These are phyloP conservation scores for Moesziomyces sp. DNA, from an alignment of 1,284 basidiomycete genomes.

Conservation along the genomic window DNA sequence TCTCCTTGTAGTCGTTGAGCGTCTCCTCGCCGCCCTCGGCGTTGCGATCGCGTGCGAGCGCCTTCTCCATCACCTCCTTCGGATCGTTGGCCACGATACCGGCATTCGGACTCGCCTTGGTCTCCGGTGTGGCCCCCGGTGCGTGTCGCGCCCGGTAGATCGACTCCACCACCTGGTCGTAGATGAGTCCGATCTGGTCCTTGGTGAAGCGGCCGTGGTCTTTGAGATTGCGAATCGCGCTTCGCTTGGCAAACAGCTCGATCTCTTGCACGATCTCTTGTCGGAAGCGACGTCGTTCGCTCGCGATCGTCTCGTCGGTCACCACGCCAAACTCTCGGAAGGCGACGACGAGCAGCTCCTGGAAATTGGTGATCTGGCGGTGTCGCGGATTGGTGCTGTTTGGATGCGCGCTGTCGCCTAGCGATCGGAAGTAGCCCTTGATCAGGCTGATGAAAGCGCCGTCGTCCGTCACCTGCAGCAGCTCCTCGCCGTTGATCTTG, in stretches of 20 bases:
- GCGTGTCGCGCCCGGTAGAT: conserved; percentile 65
- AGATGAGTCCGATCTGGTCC: conserved; percentile 75
- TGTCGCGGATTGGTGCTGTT: conserved; percentile 86
- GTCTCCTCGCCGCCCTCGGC: conserved; percentile 28
- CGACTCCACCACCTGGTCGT: conserved; percentile 66
- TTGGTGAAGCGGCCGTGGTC: conserved; percentile 84
- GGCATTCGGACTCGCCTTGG: conserved; percentile 37
- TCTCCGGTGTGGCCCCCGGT: conserved; percentile 31
- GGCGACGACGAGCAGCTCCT: conserved; percentile 77
- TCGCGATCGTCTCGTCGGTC: conserved; percentile 91
- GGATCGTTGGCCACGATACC: conserved; percentile 48
- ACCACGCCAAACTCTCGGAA: conserved; percentile 91
- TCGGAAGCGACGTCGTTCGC: conserved; percentile 86
- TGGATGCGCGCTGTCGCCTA: conserved; percentile 95
- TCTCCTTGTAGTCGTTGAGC: conserved; percentile 72
- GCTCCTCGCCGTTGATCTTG: conserved; percentile 95
- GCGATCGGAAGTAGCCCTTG: conserved; percentile 85
- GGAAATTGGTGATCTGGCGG: conserved; percentile 95
- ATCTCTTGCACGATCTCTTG: conserved; percentile 92
- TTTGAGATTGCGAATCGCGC: conserved; percentile 88
- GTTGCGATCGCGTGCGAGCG: conserved; percentile 32
- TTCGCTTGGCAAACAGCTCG: conserved; percentile 94
- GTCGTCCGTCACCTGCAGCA: conserved; percentile 96
- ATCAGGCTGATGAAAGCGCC: conserved; percentile 84
- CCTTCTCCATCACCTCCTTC: conserved; percentile 49